Conservation (phyloP, 208 protist species). For the Crithidia mellificae region DNA sequence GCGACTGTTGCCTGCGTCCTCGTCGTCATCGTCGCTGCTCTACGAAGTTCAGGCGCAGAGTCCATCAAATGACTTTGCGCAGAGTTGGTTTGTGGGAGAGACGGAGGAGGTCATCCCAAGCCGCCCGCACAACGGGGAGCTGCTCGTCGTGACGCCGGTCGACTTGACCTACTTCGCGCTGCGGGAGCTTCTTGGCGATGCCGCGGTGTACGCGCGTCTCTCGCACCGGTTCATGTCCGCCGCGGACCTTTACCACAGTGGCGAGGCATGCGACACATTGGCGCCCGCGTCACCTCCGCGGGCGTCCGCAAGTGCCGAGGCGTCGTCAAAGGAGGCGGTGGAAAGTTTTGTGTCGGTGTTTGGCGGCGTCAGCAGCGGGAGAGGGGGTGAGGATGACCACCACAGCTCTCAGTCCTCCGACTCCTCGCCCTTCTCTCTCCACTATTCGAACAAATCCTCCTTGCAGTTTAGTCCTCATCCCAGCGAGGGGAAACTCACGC, state of each 20-base stretch:
- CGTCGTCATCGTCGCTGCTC: constrained; percentile 1
- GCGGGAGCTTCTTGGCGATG: constrained; percentile 31
- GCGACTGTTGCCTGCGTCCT: background rate
- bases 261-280: no score
- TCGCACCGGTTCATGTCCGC: constrained; percentile 20
- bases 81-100: constrained; percentile 26
- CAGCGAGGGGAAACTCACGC: no score
- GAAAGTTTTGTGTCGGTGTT: constrained; percentile 9
- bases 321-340: background rate
- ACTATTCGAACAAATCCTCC: no score
- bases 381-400: background rate
- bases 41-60: constrained; percentile 27
- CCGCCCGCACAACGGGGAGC: constrained; percentile 7
- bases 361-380: constrained; percentile 4
- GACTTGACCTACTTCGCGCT: constrained; percentile 68
- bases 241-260: constrained; percentile 15
- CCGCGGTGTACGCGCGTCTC: constrained; percentile 8
- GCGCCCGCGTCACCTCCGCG: no score
- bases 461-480: background rate
- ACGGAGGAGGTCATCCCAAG: constrained; percentile 17
- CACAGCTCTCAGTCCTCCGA: constrained; percentile 19
- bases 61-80: constrained; percentile 20
- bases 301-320: background rate
- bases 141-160: constrained; percentile 58
- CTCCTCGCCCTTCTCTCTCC: background rate